Conservation (phyloP, 371 early-diverging fungal genomes). For the Batkoa obscura region DNA sequence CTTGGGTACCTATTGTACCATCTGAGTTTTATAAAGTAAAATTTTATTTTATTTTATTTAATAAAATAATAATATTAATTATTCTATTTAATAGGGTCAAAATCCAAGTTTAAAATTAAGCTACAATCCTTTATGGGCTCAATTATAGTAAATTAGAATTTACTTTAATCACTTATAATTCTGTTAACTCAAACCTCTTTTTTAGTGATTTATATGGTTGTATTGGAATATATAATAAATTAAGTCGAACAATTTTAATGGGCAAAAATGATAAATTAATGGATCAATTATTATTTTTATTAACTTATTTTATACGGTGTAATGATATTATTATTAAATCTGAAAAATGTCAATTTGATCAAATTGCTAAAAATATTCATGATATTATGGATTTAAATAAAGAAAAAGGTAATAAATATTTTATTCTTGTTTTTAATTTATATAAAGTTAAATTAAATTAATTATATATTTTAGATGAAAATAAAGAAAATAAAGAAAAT, state of each 20-base stretch:
- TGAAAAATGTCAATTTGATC: constrained; percentile 11
- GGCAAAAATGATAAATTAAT: constrained; percentile 27
- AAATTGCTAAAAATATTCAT: not conserved
- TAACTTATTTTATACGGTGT: constrained; percentile 41
- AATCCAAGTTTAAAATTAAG: constrained; percentile 19
- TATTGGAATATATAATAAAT: constrained; percentile 25
- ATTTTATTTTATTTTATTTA: no score
- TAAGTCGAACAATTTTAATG: constrained; percentile 34
- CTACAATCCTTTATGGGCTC: constrained; percentile 48
- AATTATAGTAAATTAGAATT: constrained; percentile 26
- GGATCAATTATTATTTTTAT: constrained; percentile 27
- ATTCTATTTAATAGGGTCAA: not conserved
- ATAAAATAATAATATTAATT: no score
- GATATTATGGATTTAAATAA: constrained; percentile 9
- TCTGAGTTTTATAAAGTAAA: constrained; percentile 12
- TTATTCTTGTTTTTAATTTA: no score
- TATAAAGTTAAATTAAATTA: no score
- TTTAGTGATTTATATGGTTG: constrained; percentile 38
- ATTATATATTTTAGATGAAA: no score
- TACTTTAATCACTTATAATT: no score
- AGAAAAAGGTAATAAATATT: no score
- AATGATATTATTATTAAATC: constrained; percentile 37
- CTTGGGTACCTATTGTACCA: constrained; percentile 42
- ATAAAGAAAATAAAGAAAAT: no score
- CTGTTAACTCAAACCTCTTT: not conserved